A percentile compares a stretch with the other conserved stretches of the same genome.
These are phyloP conservation scores for Ceratocystis harringtonii DNA, from an alignment of 2,329 filamentous ascomycete genomes.

Conservation along the genomic window DNA sequence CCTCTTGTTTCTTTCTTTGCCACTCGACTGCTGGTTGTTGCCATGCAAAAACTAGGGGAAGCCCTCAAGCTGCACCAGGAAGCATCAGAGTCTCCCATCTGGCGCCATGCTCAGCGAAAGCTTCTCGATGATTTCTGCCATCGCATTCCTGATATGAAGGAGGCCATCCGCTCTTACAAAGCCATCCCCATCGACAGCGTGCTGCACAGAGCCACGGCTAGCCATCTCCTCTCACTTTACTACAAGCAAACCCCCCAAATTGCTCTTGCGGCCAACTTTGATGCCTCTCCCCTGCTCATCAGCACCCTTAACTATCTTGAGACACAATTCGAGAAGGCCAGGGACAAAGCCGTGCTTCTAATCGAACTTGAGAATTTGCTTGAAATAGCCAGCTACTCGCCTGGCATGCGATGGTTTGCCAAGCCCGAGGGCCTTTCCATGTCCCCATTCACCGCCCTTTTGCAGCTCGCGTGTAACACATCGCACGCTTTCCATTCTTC, in stretches of 20 bases:
- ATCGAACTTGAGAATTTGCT: conserved; percentile 72
- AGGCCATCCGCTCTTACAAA: conserved; percentile 61
- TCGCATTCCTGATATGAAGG: conserved; percentile 67
- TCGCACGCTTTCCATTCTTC: conserved; percentile 14
- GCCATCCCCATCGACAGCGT: conserved; percentile 51
- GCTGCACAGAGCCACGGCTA: conserved; percentile 64
- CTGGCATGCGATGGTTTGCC: conserved; percentile 81
- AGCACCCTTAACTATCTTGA: conserved; percentile 50
- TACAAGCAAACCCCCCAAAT: conserved; percentile 68
- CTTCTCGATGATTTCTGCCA: conserved; percentile 62
- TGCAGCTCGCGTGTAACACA: conserved; percentile 32
- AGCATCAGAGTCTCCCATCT: conserved; percentile 31
- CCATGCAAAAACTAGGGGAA: conserved; percentile 60
- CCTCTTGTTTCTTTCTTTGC: conserved; percentile 74
- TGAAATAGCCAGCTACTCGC: conserved; percentile 63
- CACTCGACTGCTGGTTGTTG: conserved; percentile 60
- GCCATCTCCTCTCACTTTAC: conserved; percentile 66
- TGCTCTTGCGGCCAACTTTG: conserved; percentile 72
- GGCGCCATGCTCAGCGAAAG: conserved; percentile 53
- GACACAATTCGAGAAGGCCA: conserved; percentile 33
- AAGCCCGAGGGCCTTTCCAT: conserved; percentile 48
- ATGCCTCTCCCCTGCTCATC: conserved; percentile 64
- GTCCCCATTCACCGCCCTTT: conserved; percentile 57
- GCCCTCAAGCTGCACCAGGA: conserved; percentile 44
- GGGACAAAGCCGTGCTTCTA: conserved; percentile 40